Conservation (phyloP, 371 early-diverging fungal species). For the Apophysomyces sp. region DNA sequence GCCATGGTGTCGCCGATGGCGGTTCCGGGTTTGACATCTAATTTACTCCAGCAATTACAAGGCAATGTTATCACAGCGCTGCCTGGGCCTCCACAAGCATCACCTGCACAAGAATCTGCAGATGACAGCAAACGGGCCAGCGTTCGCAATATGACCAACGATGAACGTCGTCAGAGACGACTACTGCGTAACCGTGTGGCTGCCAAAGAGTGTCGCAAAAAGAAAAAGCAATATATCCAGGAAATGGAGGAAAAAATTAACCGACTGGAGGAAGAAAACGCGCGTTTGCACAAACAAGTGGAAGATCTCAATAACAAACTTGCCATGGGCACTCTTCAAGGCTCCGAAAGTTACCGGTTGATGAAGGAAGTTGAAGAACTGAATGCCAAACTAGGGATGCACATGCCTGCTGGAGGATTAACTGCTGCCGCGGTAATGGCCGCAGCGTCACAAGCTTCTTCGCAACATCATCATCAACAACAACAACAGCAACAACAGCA, state of each 20-base stretch:
- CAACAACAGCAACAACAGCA: constrained; percentile 6
- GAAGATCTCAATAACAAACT: constrained; percentile 69
- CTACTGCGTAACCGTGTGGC: constrained; percentile 75
- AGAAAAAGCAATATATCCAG: constrained; percentile 77
- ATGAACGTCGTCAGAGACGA: constrained; percentile 78
- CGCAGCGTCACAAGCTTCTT: constrained; percentile 6
- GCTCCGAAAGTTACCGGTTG: constrained; percentile 54
- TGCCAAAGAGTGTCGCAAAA: constrained; percentile 82
- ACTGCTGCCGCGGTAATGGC: constrained; percentile 34
- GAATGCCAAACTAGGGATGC: constrained; percentile 64
- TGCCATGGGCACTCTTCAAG: constrained; percentile 58
- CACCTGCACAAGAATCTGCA: not conserved
- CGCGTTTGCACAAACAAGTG: constrained; percentile 57
- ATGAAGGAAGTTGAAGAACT: constrained; percentile 70
- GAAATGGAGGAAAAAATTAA: constrained; percentile 70
- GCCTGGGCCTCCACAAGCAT: constrained; percentile 37
- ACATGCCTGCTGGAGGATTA: constrained; percentile 23
- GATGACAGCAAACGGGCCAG: not conserved
- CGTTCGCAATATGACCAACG: constrained; percentile 52
- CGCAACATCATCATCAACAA: constrained; percentile 9
- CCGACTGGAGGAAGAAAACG: constrained; percentile 65
- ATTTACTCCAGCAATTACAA: constrained; percentile 32
- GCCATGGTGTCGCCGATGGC: constrained; percentile 54
- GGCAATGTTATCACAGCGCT: constrained; percentile 47
- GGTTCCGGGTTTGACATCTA: constrained; percentile 28